Percentiles rank a stretch among this genome's conserved stretches.
These are phyloP conservation scores for Telopea speciosissima DNA, from an alignment of 177 flowering plant genomes.

Conservation along the genomic window DNA sequence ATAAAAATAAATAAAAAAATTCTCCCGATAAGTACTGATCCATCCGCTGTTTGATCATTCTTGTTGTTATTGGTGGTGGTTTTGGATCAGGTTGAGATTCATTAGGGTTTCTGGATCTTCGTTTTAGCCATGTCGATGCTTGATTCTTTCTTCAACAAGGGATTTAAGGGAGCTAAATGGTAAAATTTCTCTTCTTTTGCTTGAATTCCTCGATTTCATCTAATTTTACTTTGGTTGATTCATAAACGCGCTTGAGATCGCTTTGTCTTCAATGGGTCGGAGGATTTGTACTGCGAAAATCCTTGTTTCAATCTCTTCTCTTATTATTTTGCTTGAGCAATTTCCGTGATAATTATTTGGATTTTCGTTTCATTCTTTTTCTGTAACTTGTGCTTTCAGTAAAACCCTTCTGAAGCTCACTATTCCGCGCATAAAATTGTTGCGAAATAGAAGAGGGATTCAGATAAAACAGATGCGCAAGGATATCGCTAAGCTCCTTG, in stretches of 20 bases:
- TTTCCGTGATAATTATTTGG: neutral
- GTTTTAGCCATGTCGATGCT: constrained; percentile 18
- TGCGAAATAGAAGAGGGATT: constrained; percentile 85
- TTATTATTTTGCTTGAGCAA: neutral
- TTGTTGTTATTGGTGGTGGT: neutral
- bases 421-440: constrained; percentile 85
- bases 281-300: too few species aligned
- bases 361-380: too few species aligned
- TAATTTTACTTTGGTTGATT: neutral
- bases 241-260: neutral
- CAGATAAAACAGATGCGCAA: constrained; percentile 90
- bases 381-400: constrained; percentile 35
- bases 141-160: constrained; percentile 22
- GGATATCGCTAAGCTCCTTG: constrained; percentile 94
- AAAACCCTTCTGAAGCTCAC: constrained; percentile 84
- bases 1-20: too few species aligned
- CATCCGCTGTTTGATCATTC: too few species aligned
- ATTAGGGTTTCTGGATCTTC: neutral
- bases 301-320: neutral
- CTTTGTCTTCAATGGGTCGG: too few species aligned
- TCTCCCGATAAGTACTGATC: too few species aligned
- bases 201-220: neutral
- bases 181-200: neutral
- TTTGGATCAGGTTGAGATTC: neutral
- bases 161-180: constrained; percentile 22